phyloP scores from a whole-genome alignment of 257 asterid genomes.

The Osmanthus fragrans region DNA sequence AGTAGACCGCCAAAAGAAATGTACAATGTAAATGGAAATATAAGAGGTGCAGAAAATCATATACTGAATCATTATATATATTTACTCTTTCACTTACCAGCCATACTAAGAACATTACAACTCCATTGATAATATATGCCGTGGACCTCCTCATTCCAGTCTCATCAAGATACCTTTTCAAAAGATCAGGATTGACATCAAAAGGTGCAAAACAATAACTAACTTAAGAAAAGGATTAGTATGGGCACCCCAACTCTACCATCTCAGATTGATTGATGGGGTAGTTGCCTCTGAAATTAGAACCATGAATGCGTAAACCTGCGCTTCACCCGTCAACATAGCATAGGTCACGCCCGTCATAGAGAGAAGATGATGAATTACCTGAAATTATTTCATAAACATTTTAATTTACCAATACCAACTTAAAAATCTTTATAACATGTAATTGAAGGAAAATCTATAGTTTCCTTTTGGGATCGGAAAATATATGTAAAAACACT shows the following conservation, averaged over 20 bases:
- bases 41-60: not conserved
- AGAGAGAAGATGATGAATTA: conserved; percentile 82
- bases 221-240: not conserved
- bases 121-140: conserved; percentile 64
- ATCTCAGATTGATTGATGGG: conserved; percentile 80
- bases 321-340: conserved; percentile 84
- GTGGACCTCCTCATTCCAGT: conserved; percentile 73
- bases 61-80: not conserved
- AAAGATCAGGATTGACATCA: not conserved
- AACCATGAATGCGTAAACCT: conserved; percentile 64
- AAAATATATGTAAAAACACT: not conserved
- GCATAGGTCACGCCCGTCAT: conserved; percentile 53
- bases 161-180: conserved; percentile 74
- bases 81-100: conserved; percentile 42
- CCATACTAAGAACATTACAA: conserved; percentile 65
- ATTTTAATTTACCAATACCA: not conserved
- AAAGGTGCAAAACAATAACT: conserved; percentile 1
- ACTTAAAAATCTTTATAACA: not conserved
- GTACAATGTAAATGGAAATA: not conserved
- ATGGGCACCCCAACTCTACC: conserved; percentile 37
- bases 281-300: conserved; percentile 86
- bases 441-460: not conserved
- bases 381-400: conserved; percentile 39
- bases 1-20: not conserved
- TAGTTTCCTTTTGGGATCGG: not conserved